Percentiles rank a stretch among this genome's conserved stretches.
Evolutionary conservation across 1,139 yeast genomes (phyloP).

Genomic region (Groenewaldozyma sp.): DNA sequence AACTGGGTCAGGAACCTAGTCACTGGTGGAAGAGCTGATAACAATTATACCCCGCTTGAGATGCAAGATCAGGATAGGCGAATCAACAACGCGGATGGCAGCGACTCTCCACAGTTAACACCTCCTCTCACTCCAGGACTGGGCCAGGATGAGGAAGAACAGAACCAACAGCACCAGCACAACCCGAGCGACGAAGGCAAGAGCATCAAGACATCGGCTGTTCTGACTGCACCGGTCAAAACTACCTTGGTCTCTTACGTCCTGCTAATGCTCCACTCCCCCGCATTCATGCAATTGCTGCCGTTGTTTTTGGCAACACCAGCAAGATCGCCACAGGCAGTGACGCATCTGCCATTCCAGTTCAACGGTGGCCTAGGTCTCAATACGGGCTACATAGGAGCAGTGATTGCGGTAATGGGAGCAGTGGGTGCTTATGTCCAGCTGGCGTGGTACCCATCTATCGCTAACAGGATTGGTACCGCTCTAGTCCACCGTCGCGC

Average conservation of each 20-base stretch:
- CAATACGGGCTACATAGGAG: constrained; percentile 43
- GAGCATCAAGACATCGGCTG: constrained; percentile 8
- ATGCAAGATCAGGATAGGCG: constrained; percentile 3
- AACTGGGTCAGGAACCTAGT: constrained; percentile 9
- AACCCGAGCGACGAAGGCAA: neutral
- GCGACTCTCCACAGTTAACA: too few relatives aligned
- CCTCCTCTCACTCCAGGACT: too few relatives aligned
- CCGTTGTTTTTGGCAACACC: constrained; percentile 53
- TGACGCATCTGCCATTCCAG: constrained; percentile 21
- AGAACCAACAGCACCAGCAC: too few relatives aligned
- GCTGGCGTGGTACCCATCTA: constrained; percentile 42
- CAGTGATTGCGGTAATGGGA: constrained; percentile 46
- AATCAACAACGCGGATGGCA: neutral
- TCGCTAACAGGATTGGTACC: constrained; percentile 43
- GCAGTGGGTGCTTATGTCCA: constrained; percentile 44
- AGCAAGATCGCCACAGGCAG: constrained; percentile 10
- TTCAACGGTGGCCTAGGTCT: constrained; percentile 44
- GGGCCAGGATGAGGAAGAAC: neutral
- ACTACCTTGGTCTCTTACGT: constrained; percentile 20
- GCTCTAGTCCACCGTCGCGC: constrained; percentile 40
- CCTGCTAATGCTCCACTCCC: constrained; percentile 39
- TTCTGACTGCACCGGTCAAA: constrained; percentile 22
- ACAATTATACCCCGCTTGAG: neutral
- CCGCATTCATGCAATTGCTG: constrained; percentile 47
- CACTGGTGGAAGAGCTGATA: neutral